Percentiles rank a stretch among this genome's conserved stretches.
Evolutionary conservation across 306 rosid species (phyloP).

Genomic region (Inga laurina): DNA sequence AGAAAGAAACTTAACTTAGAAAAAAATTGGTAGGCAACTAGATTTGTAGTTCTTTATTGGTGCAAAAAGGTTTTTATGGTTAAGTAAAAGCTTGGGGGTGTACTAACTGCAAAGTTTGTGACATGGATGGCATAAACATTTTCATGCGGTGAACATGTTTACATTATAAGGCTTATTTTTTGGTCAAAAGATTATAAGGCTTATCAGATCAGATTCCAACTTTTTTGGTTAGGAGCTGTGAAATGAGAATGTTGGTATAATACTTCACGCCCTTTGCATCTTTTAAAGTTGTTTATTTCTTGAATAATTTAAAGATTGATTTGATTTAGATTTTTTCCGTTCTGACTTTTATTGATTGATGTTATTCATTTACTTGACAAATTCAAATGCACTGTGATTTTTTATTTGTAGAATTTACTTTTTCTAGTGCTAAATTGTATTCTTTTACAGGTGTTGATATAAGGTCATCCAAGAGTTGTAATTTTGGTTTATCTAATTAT

Average conservation of each 20-base stretch:
- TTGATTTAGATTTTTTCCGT: constrained; percentile 20
- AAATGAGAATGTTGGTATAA: neutral
- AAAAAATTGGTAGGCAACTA: neutral
- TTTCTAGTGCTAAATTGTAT: constrained; percentile 3
- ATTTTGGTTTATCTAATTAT: constrained; percentile 77
- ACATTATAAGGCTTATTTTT: neutral
- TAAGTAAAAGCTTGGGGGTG: neutral
- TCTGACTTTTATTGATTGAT: constrained; percentile 15
- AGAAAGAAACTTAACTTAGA: neutral
- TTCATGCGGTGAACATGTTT: neutral
- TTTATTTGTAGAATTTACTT: neutral
- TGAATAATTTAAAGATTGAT: constrained; percentile 4
- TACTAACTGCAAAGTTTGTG: constrained; percentile 19
- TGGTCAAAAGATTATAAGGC: neutral
- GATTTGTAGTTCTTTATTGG: neutral
- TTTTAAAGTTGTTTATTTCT: neutral
- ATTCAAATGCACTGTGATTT: neutral
- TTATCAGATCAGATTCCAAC: neutral
- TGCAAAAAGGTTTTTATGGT: constrained; percentile 6
- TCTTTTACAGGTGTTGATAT: constrained; percentile 87
- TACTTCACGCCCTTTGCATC: neutral
- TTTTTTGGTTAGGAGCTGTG: neutral
- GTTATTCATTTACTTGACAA: neutral
- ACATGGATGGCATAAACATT: neutral
- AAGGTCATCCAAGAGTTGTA: constrained; percentile 89